phyloP scores from a whole-genome alignment of 192 early-diverging fungal genomes.

The Podila epigama region DNA sequence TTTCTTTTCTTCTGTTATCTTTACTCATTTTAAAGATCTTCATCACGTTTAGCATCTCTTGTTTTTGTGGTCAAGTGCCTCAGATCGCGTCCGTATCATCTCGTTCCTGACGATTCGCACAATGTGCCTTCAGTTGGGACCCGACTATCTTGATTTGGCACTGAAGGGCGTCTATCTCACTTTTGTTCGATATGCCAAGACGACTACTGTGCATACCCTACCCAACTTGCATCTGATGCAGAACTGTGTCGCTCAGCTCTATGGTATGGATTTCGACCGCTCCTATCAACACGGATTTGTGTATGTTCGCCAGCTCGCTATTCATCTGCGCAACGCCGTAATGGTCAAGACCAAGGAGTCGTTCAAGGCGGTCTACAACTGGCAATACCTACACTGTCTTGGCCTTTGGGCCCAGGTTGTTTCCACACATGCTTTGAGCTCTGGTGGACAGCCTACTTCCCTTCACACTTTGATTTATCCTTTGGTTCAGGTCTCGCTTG shows the following conservation, averaged over 20 bases:
- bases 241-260: conserved; percentile 91
- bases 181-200: conserved; percentile 79
- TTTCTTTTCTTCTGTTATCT: too few relatives aligned
- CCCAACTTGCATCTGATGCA: conserved; percentile 90
- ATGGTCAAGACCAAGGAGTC: conserved; percentile 84
- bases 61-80: conserved; percentile 64
- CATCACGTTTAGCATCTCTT: conserved; percentile 55
- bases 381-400: conserved; percentile 95
- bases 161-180: conserved; percentile 86
- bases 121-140: conserved; percentile 47
- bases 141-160: conserved; percentile 29
- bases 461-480: conserved; percentile 88
- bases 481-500: conserved; percentile 80
- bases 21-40: background rate
- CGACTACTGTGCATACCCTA: conserved; percentile 82
- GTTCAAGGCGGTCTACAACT: conserved; percentile 93
- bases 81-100: conserved; percentile 72
- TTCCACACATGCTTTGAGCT: conserved; percentile 69
- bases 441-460: conserved; percentile 54
- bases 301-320: conserved; percentile 93
- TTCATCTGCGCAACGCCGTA: conserved; percentile 90
- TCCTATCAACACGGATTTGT: conserved; percentile 95
- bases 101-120: conserved; percentile 86
- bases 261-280: conserved; percentile 75
- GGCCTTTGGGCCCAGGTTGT: conserved; percentile 91